Base-by-base conservation (phyloP, 2,329 filamentous ascomycete species). In the Amesomyces nigricolor region DNA sequence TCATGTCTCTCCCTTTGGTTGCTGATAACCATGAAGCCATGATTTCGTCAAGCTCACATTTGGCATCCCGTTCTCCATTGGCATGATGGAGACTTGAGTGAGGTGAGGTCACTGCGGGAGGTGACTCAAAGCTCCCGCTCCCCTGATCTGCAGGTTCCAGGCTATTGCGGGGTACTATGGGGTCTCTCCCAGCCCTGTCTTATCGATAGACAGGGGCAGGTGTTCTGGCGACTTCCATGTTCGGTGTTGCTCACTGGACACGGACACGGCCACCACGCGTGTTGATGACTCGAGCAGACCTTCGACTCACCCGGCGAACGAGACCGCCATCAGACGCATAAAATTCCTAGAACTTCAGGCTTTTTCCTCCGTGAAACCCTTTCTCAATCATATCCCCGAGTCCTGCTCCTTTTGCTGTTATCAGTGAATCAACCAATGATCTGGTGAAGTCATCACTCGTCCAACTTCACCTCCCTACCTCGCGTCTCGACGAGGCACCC, bases 271-370 rank as follows among this genome's bases (percentile, higher is more conserved):
- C 30, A 16, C 22, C 22, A 26, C 22, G 22, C 30, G n/a, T 29
- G 29, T 50, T 29, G 52, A 61, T 63, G 60, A 63, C 60, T 62
- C 59, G 46, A 58, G 11, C 35, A 40, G 38, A 54, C 45, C 51
- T 57, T 61, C 60, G 61, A 64, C 61, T 64, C 63, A 64, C 35
- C 53, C 61, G 63, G 63, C 61, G 58, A 64, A 37, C 29, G 26
- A 51, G 30, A 14, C 39, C 47, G 46, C 38, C 32, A 46, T 35
- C 37, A 44, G 42, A 44, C 11, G 26, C 14, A 11, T 51, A 55
- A 49, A 58, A 58, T 46, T 26, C 10, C 11, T 17, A 26, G 4
- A n/a, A 35, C 32, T 29, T 9, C 17, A 32, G 14, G 5, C 10
- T 7, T 35, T 47, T 13, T 5, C 16, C 37, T 26, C 11, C 4